phyloP scores from a whole-genome alignment of 2,329 filamentous ascomycete genomes.

The Didymella exigua region DNA sequence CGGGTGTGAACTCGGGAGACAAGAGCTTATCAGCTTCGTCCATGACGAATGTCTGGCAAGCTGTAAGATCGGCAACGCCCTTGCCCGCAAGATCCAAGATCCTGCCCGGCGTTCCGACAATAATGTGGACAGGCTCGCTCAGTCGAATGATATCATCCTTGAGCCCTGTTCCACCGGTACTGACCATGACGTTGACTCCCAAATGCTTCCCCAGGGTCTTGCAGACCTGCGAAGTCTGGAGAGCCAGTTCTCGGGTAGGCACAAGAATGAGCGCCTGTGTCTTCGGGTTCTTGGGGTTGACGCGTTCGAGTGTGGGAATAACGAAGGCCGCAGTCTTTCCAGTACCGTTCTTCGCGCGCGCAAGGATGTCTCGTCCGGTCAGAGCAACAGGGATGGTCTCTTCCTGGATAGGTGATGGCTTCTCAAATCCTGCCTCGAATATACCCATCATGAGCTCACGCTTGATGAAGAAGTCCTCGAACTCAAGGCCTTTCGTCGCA shows the following conservation, averaged over 20 bases:
- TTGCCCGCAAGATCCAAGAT: conserved; percentile 97
- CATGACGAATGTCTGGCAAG: conserved; percentile 99
- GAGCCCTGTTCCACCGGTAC: conserved; percentile 91
- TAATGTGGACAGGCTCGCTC: conserved; percentile 92
- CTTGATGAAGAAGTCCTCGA: conserved; percentile 96
- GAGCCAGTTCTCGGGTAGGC: conserved; percentile 92
- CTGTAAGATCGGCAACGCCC: conserved; percentile 91
- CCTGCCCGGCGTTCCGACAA: conserved; percentile 94
- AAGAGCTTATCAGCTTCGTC: conserved; percentile 98
- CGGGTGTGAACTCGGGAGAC: conserved; percentile 94
- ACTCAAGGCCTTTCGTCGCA: conserved; percentile 95
- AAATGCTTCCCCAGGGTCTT: conserved; percentile 98
- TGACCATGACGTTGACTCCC: conserved; percentile 98
- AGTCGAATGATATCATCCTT: conserved; percentile 97
- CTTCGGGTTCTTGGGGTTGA: conserved; percentile 95
- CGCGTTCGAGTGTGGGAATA: conserved; percentile 91
- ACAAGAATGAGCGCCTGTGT: conserved; percentile 96
- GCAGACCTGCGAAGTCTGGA: conserved; percentile 99
- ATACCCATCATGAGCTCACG: conserved; percentile 97
- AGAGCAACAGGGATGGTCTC: conserved; percentile 97
- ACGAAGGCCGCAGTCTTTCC: conserved; percentile 98
- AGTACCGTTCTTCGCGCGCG: conserved; percentile 96
- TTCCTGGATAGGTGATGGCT: conserved; percentile 98
- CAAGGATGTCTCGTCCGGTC: conserved; percentile 92
- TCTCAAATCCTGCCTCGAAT: conserved; percentile 98